These are phyloP conservation scores for Rhinocladiella mackenziei DNA, from an alignment of 2,329 filamentous ascomycete species.

Conservation along the genomic window DNA sequence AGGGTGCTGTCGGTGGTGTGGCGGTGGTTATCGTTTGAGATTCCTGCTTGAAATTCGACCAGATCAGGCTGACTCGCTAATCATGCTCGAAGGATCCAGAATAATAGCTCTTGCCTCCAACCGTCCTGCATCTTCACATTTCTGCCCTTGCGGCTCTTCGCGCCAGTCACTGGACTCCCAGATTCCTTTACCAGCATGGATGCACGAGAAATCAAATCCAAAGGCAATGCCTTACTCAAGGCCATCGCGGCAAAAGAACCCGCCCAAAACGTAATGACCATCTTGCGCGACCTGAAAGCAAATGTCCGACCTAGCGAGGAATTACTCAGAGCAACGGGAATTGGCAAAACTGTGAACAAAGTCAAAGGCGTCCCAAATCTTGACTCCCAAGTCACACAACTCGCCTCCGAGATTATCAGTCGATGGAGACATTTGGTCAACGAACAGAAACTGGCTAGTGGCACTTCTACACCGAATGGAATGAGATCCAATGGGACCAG, in stretches of 20 bases:
- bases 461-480: conserved; percentile 32
- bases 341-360: conserved; percentile 85
- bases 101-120: not conserved
- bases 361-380: conserved; percentile 72
- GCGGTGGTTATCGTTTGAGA: too few species aligned
- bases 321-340: conserved; percentile 82
- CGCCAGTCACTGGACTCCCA: not conserved
- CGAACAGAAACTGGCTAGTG: conserved; percentile 36
- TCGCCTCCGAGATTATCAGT: conserved; percentile 76
- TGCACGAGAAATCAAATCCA: conserved; percentile 72
- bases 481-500: conserved; percentile 49
- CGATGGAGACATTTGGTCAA: conserved; percentile 84
- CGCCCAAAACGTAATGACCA: conserved; percentile 63
- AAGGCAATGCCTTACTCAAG: conserved; percentile 75
- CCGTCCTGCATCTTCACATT: not conserved
- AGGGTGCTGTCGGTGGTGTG: too few species aligned
- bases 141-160: not conserved
- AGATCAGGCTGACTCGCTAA: conserved; percentile 3
- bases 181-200: conserved; percentile 59
- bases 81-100: not conserved
- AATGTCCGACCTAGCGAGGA: conserved; percentile 83
- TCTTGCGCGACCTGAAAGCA: conserved; percentile 75
- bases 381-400: conserved; percentile 60
- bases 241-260: conserved; percentile 72
- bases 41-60: too few species aligned